phyloP scores from a whole-genome alignment of 2,329 filamentous ascomycete genomes.

The Hypoxylon sp. region DNA sequence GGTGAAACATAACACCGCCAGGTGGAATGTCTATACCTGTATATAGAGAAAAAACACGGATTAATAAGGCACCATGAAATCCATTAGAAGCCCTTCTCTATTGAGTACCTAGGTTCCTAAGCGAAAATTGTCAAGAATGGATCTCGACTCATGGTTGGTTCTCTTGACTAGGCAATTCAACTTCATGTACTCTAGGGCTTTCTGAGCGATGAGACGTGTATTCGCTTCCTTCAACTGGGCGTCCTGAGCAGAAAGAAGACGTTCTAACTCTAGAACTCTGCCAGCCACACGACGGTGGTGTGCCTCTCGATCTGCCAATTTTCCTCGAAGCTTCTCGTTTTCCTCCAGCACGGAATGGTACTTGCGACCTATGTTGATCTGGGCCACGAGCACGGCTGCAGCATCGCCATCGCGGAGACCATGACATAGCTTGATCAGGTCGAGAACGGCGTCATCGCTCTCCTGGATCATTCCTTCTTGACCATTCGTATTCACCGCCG shows the following conservation, averaged over 20 bases:
- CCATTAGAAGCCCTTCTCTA: background rate
- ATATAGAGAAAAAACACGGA: background rate
- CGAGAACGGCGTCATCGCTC: background rate
- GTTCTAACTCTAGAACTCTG: background rate
- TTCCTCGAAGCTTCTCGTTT: background rate
- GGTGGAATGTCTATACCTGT: background rate
- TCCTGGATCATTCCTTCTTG: background rate
- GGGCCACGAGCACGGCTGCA: background rate
- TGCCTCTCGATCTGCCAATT: background rate
- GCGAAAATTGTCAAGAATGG: background rate
- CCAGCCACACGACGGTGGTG: background rate
- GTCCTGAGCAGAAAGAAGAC: background rate
- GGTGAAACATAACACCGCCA: background rate
- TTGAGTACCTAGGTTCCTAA: background rate
- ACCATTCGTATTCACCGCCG: background rate
- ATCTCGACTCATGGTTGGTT: background rate
- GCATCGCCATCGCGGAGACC: background rate
- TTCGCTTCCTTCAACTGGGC: background rate
- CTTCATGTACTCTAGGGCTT: background rate
- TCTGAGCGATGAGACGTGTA: background rate
- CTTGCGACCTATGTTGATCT: constrained; percentile 1
- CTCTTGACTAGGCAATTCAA: background rate
- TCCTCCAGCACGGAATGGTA: background rate
- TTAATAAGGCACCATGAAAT: background rate
- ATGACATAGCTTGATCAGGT: background rate